Evolutionary conservation across 2,329 filamentous ascomycete species (phyloP), one percentile per base, ranked within the genome.

Genomic region (Penicillium thymicola): DNA sequence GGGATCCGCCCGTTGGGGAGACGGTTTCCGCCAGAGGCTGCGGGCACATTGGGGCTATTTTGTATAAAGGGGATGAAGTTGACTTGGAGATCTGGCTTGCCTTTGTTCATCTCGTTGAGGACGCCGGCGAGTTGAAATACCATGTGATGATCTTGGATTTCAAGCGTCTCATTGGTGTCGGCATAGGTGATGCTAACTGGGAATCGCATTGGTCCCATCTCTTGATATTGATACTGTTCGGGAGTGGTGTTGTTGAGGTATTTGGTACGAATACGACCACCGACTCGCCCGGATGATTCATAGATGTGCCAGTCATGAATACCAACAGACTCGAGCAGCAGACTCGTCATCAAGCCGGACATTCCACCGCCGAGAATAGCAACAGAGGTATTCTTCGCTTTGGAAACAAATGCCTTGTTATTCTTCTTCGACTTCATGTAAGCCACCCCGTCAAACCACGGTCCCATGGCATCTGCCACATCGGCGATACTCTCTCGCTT

Each of bases 1-100:
- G 83, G 84, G 0, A 84, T 79, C 5, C 80, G 72, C 1, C 84
- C 83, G 55, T 79, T 76, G 0, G 78, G 73, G 8, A 82, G 69
- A 51, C 80, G 79, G 53, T 77, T 73, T 4, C 79, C 76, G 47
- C 68, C 68, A 0, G 79, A 69, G 66, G 83, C 78, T 9, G 76
- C 68, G 30, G 86, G 80, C 0, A 80, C 77, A 55, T 89, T 89
- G 13, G 73, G 70, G 23, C 63, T 68, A 9, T 61, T 68, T 57
- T 79, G 74, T 8, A 77, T 67, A 70, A 74, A 79, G 0, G 72
- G 71, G 27, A 77, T 76, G 49, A 79, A 78, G 41, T 76, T 70
- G 49, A 79, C 70, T 11, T 69, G 65, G 13, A 77, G 67, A 5
- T 72, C 69, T 2, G 69, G 64, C 8, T 73, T 63, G 30, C 71